Evolutionary conservation across 805 yeast genomes (phyloP), one percentile per base, ranked within the genome.

Genomic region (Yamadazyma takamatsuzukensis): DNA sequence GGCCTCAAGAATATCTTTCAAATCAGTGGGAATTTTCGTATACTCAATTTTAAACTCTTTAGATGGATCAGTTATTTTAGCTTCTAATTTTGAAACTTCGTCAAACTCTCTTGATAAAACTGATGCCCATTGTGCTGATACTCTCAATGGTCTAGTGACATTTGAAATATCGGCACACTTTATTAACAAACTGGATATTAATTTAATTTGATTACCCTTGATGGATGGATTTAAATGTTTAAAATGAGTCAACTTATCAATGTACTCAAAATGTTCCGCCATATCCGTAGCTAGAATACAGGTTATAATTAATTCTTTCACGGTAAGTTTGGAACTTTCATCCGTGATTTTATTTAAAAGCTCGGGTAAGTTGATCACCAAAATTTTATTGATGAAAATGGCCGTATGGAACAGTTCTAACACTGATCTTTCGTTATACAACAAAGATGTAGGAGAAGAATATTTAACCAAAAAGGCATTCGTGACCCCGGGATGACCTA

Each of bases 101-200:
- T 68, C 70, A 46, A 88, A 85, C 57, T 89, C 97, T 41, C 83
- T 64, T 1, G 82, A 72, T 25, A 89, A 68, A n/a, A 80, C 76
- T 40, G 75, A 62, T 4, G 95, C 96, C 97, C 97, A 89, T 59
- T 82, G 80, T 1, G 85, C 74, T 15, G 90, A 80, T 2, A 86
- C 76, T 22, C 72, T 62, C 36, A 85, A 62, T 4, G 89, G 87
- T 39, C 97, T 67, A 7, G 95, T 78, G 15, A 89, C 96, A 54
- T 93, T 93, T 17, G 96, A 85, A 28, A 93, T 87, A 61, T 93
- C 98, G 3, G 97, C 97, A 57, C 95, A 87, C 63, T 93, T 93
- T 40, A 93, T 77, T 39, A 90, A 69, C 39, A 88, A 61, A 16
- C 85, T 73, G 27, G 82, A 68, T 23, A 87, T 59, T 43, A 83